Conservation (phyloP, 306 rosid species). For the Herpetospermum pedunculosum region DNA sequence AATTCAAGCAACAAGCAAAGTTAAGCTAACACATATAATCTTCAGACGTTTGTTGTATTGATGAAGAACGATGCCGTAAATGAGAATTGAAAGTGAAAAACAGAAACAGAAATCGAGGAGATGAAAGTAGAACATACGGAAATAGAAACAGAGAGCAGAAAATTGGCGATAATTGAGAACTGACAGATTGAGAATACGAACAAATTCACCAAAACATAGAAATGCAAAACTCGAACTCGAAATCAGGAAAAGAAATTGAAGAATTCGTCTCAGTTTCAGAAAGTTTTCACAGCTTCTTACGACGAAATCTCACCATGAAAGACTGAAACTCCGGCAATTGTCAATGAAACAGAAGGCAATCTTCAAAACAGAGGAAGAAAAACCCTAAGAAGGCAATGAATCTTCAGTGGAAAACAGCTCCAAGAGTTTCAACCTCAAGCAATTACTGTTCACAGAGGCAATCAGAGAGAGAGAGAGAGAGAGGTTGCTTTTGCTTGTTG, state of each 20-base stretch:
- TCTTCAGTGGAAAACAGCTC: neutral
- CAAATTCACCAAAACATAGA: neutral
- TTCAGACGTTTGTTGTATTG: neutral
- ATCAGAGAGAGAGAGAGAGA: neutral
- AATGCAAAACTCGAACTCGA: conserved; percentile 4
- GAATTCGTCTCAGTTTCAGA: neutral
- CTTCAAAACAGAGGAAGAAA: conserved; percentile 2
- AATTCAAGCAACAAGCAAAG: conserved; percentile 28
- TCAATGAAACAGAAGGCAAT: neutral
- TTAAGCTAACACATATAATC: conserved; percentile 6
- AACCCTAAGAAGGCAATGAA: conserved; percentile 4
- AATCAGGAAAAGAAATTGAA: neutral
- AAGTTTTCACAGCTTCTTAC: neutral
- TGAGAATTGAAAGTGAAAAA: neutral
- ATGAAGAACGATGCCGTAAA: neutral
- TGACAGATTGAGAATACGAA: neutral
- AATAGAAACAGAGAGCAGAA: neutral
- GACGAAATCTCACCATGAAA: neutral
- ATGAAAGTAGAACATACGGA: neutral
- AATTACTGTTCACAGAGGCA: neutral
- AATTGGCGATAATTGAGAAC: neutral
- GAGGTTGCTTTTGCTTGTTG: conserved; percentile 9
- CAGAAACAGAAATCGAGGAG: neutral
- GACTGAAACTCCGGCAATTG: neutral
- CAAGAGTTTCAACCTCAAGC: neutral